phyloP scores from a whole-genome alignment of 2,329 filamentous ascomycete species.

The Cordyceps farinosa region DNA sequence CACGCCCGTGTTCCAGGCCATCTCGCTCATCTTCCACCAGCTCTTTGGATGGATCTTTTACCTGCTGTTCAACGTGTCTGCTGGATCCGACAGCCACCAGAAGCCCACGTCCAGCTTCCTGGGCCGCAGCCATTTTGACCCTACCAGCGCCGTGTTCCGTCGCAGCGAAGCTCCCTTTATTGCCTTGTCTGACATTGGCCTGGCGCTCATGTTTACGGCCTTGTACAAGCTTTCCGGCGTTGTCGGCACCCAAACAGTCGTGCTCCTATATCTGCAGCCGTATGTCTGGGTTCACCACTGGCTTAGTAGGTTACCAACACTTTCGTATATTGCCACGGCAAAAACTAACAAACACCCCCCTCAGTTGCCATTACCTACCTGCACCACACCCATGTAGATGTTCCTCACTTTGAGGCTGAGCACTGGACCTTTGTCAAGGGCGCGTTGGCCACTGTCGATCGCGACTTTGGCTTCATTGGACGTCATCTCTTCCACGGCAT shows the following conservation, averaged over 20 bases:
- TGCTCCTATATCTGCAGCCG: conserved; percentile 59
- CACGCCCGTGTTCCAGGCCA: conserved; percentile 53
- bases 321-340: background rate
- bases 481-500: conserved; percentile 65
- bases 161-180: conserved; percentile 54
- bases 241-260: conserved; percentile 54
- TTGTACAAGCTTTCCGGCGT: conserved; percentile 51
- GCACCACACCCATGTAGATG: conserved; percentile 50
- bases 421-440: conserved; percentile 62
- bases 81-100: conserved; percentile 48
- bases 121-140: conserved; percentile 57
- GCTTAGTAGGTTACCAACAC: conserved; percentile 48
- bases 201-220: conserved; percentile 46
- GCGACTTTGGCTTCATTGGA: conserved; percentile 62
- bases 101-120: conserved; percentile 37
- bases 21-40: conserved; percentile 58
- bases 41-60: conserved; percentile 63
- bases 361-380: conserved; percentile 71
- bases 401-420: conserved; percentile 56
- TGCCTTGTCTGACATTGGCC: conserved; percentile 56
- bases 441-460: conserved; percentile 60
- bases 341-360: conserved; percentile 21
- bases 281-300: conserved; percentile 71
- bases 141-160: conserved; percentile 58
- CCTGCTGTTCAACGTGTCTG: conserved; percentile 55